Conservation (phyloP, 1,284 basidiomycete genomes). For the Moesziomyces globuligerus region DNA sequence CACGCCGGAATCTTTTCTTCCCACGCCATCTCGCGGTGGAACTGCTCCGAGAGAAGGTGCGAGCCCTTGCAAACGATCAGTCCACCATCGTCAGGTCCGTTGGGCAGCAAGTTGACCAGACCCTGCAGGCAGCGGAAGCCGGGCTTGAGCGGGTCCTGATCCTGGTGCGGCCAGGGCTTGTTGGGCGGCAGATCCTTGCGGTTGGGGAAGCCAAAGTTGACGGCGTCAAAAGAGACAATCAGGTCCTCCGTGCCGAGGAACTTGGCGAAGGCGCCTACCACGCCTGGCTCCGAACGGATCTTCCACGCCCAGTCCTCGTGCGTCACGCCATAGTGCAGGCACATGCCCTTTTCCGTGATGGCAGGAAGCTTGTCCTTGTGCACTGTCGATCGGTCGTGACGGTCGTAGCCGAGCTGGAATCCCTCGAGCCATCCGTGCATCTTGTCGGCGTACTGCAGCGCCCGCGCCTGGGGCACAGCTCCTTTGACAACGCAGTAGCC, state of each 20-base stretch:
- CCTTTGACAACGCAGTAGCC: slow-evolving; percentile 66
- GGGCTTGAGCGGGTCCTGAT: slow-evolving; percentile 66
- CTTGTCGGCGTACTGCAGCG: slow-evolving; percentile 62
- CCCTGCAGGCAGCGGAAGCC: slow-evolving; percentile 69
- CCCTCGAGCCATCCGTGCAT: slow-evolving; percentile 67
- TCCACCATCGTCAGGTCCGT: slow-evolving; percentile 69
- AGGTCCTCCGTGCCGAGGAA: slow-evolving; percentile 69
- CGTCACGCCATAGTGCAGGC: slow-evolving; percentile 62
- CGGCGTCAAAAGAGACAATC: slow-evolving; percentile 66
- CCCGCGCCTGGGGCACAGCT: slow-evolving; percentile 61
- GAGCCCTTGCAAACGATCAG: slow-evolving; percentile 68
- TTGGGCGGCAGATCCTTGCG: slow-evolving; percentile 38
- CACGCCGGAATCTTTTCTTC: slow-evolving; percentile 65
- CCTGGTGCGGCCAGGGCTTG: slow-evolving; percentile 68
- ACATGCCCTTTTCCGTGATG: slow-evolving; percentile 59
- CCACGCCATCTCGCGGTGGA: slow-evolving; percentile 65
- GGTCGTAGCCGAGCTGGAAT: slow-evolving; percentile 67
- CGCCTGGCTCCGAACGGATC: slow-evolving; percentile 65
- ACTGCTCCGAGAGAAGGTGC: slow-evolving; percentile 65
- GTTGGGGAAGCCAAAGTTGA: slow-evolving; percentile 14
- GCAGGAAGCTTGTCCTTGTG: slow-evolving; percentile 64
- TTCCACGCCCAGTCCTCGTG: slow-evolving; percentile 69
- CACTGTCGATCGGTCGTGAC: slow-evolving; percentile 67
- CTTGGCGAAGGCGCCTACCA: slow-evolving; percentile 66
- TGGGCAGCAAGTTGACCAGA: slow-evolving; percentile 67